Evolutionary conservation across 495 filamentous ascomycete genomes (phyloP).

Genomic region (Articulospora tetracladia): DNA sequence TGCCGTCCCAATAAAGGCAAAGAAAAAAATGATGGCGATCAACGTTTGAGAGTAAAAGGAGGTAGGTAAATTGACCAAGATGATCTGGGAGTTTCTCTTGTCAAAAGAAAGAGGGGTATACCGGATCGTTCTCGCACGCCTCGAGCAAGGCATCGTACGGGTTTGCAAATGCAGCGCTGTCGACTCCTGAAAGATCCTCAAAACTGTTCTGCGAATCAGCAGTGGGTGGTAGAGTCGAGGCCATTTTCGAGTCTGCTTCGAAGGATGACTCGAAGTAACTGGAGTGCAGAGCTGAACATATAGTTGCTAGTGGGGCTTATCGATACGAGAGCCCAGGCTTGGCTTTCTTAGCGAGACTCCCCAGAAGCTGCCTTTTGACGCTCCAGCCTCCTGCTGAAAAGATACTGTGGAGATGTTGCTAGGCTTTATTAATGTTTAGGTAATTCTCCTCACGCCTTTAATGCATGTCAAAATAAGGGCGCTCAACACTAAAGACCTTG

Average conservation of each 20-base stretch:
- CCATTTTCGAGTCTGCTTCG: constrained; percentile 27
- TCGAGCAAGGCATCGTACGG: constrained; percentile 75
- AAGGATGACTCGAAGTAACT: background rate
- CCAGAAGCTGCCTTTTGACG: too few relatives aligned
- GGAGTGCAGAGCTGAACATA: background rate
- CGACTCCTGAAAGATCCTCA: constrained; percentile 52
- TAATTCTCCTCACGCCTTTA: too few relatives aligned
- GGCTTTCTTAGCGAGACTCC: too few relatives aligned
- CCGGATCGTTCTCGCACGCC: constrained; percentile 50
- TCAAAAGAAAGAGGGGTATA: constrained; percentile 32
- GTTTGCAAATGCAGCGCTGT: constrained; percentile 49
- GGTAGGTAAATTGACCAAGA: background rate
- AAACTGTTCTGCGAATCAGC: constrained; percentile 49
- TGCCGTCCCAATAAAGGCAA: background rate
- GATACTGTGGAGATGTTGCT: too few relatives aligned
- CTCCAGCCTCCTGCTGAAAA: too few relatives aligned
- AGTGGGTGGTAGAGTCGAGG: constrained; percentile 27
- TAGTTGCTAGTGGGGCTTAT: background rate
- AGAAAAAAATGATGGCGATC: background rate
- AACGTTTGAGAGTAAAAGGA: background rate
- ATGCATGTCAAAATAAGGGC: too few relatives aligned
- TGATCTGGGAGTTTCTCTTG: background rate
- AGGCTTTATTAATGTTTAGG: too few relatives aligned
- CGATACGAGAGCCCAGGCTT: background rate
- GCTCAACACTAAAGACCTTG: too few relatives aligned